Conservation (phyloP, 2,329 filamentous ascomycete species). For the Ramularia endophylla region DNA sequence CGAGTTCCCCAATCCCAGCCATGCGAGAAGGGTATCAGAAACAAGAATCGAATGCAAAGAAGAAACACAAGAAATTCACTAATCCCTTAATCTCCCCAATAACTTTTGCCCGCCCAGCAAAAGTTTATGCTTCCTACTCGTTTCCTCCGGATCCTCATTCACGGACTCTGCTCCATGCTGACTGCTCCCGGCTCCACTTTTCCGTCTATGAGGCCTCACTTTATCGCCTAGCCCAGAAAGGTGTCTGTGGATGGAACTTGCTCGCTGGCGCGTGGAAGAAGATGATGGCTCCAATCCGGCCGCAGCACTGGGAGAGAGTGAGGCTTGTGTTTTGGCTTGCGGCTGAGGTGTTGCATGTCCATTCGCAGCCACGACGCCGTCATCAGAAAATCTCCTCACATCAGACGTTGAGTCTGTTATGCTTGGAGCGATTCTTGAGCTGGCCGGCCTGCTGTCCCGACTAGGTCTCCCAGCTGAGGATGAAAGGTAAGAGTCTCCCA, state of each 20-base stretch:
- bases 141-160: conserved; percentile 29
- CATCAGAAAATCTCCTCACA: no score
- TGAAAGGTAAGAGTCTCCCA: not conserved
- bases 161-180: conserved; percentile 3
- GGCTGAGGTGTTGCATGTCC: conserved; percentile 4
- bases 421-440: no score
- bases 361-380: not conserved
- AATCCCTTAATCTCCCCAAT: conserved; percentile 32
- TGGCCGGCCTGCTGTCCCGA: no score
- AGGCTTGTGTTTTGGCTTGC: conserved; percentile 3
- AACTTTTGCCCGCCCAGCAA: conserved; percentile 39
- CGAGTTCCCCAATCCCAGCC: not conserved
- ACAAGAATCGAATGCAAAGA: not conserved
- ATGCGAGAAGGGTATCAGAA: not conserved
- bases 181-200: conserved; percentile 2
- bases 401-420: no score
- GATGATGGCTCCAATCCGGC: conserved; percentile 6
- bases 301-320: conserved; percentile 1
- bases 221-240: conserved; percentile 28
- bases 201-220: conserved; percentile 16
- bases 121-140: conserved; percentile 36
- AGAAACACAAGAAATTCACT: conserved; percentile 1
- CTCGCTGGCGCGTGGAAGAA: conserved; percentile 11
- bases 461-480: not conserved
- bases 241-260: conserved; percentile 23